Evolutionary conservation across 2,329 filamentous ascomycete genomes (phyloP), one percentile per base, ranked within the genome.

Genomic region (Paraconiothyrium brasiliense): DNA sequence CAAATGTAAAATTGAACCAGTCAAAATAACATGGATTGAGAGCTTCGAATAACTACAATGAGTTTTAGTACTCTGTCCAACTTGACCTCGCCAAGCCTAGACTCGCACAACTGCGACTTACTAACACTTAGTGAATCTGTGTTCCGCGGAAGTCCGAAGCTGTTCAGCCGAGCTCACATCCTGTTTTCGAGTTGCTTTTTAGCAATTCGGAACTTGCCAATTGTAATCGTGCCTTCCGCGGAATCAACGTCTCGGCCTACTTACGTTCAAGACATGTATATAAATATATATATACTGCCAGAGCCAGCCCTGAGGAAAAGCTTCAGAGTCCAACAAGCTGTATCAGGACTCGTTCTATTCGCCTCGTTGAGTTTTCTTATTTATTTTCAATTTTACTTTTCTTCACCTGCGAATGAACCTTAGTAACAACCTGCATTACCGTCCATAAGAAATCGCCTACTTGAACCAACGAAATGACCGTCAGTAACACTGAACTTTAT

Each of bases 131-230:
- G 20, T 20, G 20, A 20, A 20, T 20, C 32, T 35, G 24, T 32
- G 30, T 58, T 61, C 59, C 59, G 59, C 59, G 59, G 59, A 61
- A 58, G 44, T 58, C 59, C 32, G 48, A 57, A 32, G 27, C 34
- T 37, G 43, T 32, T n/a, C 30, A 54, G 22, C 49, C 44, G 27
- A 44, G 37, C 20, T 16, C 41, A 58, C 43, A 35, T 13, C 4
- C 35, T 55, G 27, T 34, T 57, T 41, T 49, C 55, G 43, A 16
- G 30, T 49, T 16, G 11, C 32, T 16, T 14, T 22, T 43, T 1
- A 47, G 30, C 27, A 2, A 48, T 46, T 50, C 22, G 20, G 1
- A 46, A 44, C 30, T 20, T 34, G 24, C 46, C 10, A 58, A 55
- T 61, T 58, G 54, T 61, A 54, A 58, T 50, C 34, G 20, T 58